These are phyloP conservation scores for Gossypium schwendimanii DNA, from an alignment of 441 rosid species.

Conservation along the genomic window DNA sequence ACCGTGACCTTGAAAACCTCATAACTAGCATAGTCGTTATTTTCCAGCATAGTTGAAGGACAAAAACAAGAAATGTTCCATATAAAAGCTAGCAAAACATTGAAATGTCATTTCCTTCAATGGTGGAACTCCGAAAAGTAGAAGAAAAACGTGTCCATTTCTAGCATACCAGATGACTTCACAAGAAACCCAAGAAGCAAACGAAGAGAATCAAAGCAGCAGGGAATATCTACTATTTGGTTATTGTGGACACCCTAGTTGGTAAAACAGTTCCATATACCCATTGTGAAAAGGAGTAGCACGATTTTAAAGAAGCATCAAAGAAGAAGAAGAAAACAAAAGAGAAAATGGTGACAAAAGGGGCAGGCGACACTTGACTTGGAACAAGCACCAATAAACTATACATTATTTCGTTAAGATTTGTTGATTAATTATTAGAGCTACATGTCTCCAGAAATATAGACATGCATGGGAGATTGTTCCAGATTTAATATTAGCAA, in stretches of 20 bases:
- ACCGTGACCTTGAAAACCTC: not conserved
- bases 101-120: not conserved
- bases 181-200: not conserved
- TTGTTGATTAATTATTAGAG: not conserved
- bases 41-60: not conserved
- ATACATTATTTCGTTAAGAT: not conserved
- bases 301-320: not conserved
- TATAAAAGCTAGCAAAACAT: not conserved
- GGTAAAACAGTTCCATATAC: slow-evolving; percentile 12
- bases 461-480: slow-evolving; percentile 22
- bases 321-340: not conserved
- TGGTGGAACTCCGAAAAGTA: not conserved
- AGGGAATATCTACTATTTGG: not conserved
- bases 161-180: not conserved
- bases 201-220: not conserved
- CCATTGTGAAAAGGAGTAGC: not conserved
- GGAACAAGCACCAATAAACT: slow-evolving; percentile 11
- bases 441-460: slow-evolving; percentile 12
- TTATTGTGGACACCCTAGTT: slow-evolving; percentile 17
- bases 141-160: not conserved
- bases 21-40: not conserved
- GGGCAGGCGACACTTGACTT: not conserved
- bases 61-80: not conserved
- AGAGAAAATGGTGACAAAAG: not conserved
- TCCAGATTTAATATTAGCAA: not conserved